phyloP scores from a whole-genome alignment of 495 filamentous ascomycete genomes.

The Ramalina intermedia region DNA sequence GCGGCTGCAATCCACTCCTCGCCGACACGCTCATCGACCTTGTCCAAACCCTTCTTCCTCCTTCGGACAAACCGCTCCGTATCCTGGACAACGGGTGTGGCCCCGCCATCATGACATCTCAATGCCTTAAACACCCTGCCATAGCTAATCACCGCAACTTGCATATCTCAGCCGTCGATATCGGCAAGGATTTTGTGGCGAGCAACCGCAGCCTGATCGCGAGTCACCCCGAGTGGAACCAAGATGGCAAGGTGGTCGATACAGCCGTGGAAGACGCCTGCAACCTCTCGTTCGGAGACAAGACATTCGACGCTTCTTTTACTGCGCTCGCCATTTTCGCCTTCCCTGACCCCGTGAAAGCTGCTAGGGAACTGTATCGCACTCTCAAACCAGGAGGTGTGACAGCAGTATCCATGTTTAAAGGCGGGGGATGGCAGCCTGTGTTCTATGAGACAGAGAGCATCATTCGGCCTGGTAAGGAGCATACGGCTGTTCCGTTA shows the following conservation, averaged over 20 bases:
- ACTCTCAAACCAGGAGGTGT: conserved; percentile 21
- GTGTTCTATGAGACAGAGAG: background rate
- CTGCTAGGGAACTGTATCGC: background rate
- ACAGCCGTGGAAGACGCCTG: background rate
- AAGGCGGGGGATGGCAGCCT: conserved; percentile 11
- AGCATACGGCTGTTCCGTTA: background rate
- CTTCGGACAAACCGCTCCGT: no score
- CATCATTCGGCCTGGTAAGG: background rate
- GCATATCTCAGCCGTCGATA: no score
- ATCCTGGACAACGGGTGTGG: no score
- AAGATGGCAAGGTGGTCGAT: background rate
- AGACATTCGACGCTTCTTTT: conserved; percentile 1
- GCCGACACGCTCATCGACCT: no score
- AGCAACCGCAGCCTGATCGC: background rate
- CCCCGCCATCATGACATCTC: no score
- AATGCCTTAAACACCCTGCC: no score
- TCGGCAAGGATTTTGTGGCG: background rate
- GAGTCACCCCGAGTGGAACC: no score
- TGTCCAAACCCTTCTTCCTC: no score
- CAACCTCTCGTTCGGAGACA: background rate
- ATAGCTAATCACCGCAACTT: no score
- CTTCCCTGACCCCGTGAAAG: background rate
- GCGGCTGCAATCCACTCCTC: no score
- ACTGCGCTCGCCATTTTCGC: conserved; percentile 1
- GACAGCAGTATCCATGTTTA: conserved; percentile 22